These are phyloP conservation scores for Amaranthus cruentus DNA, from an alignment of 148 eudicot genomes.

Conservation along the genomic window DNA sequence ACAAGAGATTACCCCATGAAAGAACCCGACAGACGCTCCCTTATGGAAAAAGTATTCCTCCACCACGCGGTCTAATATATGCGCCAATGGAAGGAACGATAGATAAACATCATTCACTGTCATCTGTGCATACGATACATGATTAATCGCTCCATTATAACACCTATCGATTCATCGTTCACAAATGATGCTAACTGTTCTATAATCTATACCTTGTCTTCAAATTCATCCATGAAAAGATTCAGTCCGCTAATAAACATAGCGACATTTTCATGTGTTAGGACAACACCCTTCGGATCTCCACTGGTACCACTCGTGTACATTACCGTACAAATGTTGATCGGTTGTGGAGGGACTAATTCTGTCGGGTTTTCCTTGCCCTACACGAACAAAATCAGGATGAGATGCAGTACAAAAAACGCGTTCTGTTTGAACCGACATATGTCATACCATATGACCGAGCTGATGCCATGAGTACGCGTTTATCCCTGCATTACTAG, in stretches of 20 bases:
- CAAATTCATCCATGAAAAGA: constrained; percentile 79
- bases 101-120: constrained; percentile 82
- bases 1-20: constrained; percentile 66
- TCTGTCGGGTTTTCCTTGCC: constrained; percentile 58
- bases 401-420: not conserved
- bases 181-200: not conserved
- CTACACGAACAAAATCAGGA: constrained; percentile 31
- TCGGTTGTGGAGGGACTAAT: constrained; percentile 53
- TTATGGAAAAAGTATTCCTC: constrained; percentile 93
- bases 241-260: constrained; percentile 58
- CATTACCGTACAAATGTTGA: constrained; percentile 77
- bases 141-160: not conserved
- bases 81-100: constrained; percentile 95
- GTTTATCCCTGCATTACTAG: constrained; percentile 44
- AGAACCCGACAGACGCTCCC: constrained; percentile 98
- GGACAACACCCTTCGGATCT: constrained; percentile 89
- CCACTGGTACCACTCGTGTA: constrained; percentile 99
- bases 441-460: constrained; percentile 47
- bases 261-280: constrained; percentile 78
- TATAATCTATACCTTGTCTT: constrained; percentile 62
- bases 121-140: constrained; percentile 46
- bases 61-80: constrained; percentile 87
- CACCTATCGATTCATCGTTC: not conserved
- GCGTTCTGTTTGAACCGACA: not conserved
- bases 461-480: constrained; percentile 71